Evolutionary conservation across 441 rosid genomes (phyloP), one percentile per base, ranked within the genome.

Genomic region (Gossypium gossypioides): DNA sequence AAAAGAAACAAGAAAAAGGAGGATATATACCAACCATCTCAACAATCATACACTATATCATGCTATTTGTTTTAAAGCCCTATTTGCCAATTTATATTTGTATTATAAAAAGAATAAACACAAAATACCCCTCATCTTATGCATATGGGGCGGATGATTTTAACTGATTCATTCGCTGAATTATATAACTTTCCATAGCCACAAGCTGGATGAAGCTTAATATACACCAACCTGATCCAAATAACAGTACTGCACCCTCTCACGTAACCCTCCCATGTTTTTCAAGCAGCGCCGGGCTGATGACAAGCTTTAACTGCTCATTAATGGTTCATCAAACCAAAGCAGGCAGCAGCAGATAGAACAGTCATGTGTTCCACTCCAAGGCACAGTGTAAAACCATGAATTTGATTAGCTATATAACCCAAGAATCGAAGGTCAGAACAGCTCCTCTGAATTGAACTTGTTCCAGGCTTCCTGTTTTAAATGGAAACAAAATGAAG

Each of bases 381-480:
- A 56, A 61, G 34, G 68, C 74, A 60, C 55, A 25, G 66, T 65
- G 27, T 24, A 19, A 34, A 10, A 54, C 21, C 32, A 61, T 55
- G 57, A 62, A 18, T 59, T 29, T 71, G 37, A 32, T 55, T 2
- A 3, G 77, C 64, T 54, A 75, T 62, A 27, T 21, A 67, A 75
- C 63, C 52, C 52, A 63, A 61, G 0, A 74, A 34, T 21, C 67
- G 61, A 71, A 74, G 72, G 56, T 86, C 78, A 87, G 78, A 88
- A 89, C 69, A 89, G 90, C 85, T 89, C 94, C 81, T 87, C 90
- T 7, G 97, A 90, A 82, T 90, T 92, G 73, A 90, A 88, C 78
- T 86, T 92, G 85, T 92, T 90, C 94, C 94, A 92, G 32, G 96
- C 87, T 85, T 92, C 97, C 96, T 92, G 72, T 81, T 80, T 24